A percentile compares a stretch with the other conserved stretches of the same genome.
Conservation (phyloP, 106 monocot species). For the Phalaenopsis aphrodite region DNA sequence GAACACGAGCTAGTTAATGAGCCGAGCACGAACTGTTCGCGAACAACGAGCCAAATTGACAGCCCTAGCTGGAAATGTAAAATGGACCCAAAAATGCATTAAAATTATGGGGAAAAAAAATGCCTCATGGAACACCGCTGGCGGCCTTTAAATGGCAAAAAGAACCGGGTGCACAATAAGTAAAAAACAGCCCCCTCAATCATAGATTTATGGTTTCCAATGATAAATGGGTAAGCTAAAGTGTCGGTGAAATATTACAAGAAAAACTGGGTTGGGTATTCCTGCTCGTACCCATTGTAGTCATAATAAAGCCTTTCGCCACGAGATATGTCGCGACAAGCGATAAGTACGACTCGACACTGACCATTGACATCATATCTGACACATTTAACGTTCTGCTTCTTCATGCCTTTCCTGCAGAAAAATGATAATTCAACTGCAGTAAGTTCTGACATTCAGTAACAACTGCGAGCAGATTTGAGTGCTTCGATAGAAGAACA, state of each 20-base stretch:
- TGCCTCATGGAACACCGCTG: background rate
- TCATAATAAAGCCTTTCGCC: slow-evolving; percentile 89
- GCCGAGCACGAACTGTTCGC: no score
- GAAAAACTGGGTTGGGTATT: slow-evolving; percentile 86
- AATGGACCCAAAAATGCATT: no score
- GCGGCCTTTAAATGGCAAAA: background rate
- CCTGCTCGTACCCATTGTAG: slow-evolving; percentile 86
- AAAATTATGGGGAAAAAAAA: background rate
- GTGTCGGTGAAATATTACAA: slow-evolving; percentile 21
- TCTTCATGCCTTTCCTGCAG: slow-evolving; percentile 85
- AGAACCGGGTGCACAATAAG: background rate
- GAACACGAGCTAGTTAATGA: no score
- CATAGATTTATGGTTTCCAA: background rate
- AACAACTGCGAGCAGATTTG: background rate
- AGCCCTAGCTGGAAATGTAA: no score
- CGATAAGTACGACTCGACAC: slow-evolving; percentile 68
- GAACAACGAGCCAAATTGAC: no score
- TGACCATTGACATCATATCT: slow-evolving; percentile 75
- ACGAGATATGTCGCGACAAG: slow-evolving; percentile 76
- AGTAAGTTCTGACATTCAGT: slow-evolving; percentile 1
- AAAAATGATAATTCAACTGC: background rate
- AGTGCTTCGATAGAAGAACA: background rate
- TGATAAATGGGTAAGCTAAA: background rate
- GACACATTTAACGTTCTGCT: slow-evolving; percentile 88
- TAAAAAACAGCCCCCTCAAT: background rate